Evolutionary conservation across 441 rosid genomes (phyloP).

Genomic region (Pelargonium myrrhifolium): DNA sequence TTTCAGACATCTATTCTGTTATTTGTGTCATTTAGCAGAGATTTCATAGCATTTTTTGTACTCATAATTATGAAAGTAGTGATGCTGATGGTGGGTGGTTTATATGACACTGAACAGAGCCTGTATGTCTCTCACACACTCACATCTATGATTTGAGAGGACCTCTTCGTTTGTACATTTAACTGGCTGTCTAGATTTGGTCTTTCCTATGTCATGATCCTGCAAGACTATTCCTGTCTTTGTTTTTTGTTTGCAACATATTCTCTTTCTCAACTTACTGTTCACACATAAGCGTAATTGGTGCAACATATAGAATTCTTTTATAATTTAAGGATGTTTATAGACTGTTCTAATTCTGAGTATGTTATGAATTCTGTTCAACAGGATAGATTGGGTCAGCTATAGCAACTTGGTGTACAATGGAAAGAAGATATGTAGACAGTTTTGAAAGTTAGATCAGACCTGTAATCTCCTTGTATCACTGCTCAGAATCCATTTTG

Average conservation of each 20-base stretch:
- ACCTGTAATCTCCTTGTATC: too few relatives aligned
- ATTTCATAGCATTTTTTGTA: neutral
- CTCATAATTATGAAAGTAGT: neutral
- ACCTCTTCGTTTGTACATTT: neutral
- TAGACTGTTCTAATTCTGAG: conserved; percentile 11
- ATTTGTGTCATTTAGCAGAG: neutral
- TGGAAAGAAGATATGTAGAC: neutral
- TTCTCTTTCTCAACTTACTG: neutral
- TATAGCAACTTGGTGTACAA: conserved; percentile 27
- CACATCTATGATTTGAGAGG: neutral
- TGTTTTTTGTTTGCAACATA: neutral
- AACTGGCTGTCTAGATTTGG: neutral
- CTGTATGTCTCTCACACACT: neutral
- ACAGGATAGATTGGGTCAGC: conserved; percentile 81
- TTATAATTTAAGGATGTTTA: neutral
- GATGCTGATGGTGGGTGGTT: neutral
- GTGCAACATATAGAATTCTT: neutral
- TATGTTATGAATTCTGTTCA: conserved; percentile 15
- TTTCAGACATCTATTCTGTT: neutral
- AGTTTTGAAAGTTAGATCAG: neutral
- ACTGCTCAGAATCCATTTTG: too few relatives aligned
- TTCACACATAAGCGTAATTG: neutral
- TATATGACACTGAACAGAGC: neutral
- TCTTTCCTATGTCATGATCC: neutral
- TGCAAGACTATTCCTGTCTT: neutral